Percentiles rank a stretch among this genome's conserved stretches.
These are phyloP conservation scores for Aspergillus awamori DNA, from an alignment of 2,329 filamentous ascomycete genomes.

Conservation along the genomic window DNA sequence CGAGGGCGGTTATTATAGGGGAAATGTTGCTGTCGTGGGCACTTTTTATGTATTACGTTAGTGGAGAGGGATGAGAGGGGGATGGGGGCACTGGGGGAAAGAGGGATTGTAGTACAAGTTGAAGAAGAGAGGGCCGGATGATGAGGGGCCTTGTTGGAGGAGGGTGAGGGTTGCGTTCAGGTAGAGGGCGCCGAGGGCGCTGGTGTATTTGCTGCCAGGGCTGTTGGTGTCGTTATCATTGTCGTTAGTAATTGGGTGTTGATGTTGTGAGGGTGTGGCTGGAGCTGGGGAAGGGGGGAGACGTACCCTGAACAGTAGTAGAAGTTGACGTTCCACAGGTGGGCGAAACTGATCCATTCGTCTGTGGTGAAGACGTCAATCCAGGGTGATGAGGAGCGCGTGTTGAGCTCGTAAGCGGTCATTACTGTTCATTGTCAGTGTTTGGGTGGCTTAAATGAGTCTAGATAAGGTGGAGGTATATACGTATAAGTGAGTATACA, in stretches of 20 bases:
- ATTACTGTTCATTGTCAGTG: slow-evolving; percentile 16
- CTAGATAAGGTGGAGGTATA: not conserved
- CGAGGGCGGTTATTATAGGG: slow-evolving; percentile 25
- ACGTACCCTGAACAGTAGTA: slow-evolving; percentile 28
- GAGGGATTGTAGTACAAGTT: slow-evolving; percentile 14
- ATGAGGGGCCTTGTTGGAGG: slow-evolving; percentile 23
- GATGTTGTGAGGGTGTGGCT: too few relatives aligned
- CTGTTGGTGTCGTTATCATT: not conserved
- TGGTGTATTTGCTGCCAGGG: slow-evolving; percentile 23
- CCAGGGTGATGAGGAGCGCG: slow-evolving; percentile 25
- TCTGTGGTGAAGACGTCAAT: slow-evolving; percentile 28
- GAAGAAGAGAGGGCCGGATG: slow-evolving; percentile 17
- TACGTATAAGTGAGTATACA: slow-evolving; percentile 26
- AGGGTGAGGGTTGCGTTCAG: slow-evolving; percentile 24
- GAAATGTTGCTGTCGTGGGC: slow-evolving; percentile 25
- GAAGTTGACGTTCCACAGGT: slow-evolving; percentile 22
- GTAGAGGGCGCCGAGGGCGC: slow-evolving; percentile 26
- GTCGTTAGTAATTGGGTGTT: not conserved
- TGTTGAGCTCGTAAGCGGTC: slow-evolving; percentile 26
- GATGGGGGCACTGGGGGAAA: not conserved
- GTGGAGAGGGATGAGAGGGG: not conserved
- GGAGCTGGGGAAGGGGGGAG: not conserved
- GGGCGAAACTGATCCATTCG: slow-evolving; percentile 27
- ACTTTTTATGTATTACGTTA: not conserved
- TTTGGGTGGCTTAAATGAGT: not conserved